Conservation (phyloP, 2,329 filamentous ascomycete genomes). For the Simplicillium sp. region DNA sequence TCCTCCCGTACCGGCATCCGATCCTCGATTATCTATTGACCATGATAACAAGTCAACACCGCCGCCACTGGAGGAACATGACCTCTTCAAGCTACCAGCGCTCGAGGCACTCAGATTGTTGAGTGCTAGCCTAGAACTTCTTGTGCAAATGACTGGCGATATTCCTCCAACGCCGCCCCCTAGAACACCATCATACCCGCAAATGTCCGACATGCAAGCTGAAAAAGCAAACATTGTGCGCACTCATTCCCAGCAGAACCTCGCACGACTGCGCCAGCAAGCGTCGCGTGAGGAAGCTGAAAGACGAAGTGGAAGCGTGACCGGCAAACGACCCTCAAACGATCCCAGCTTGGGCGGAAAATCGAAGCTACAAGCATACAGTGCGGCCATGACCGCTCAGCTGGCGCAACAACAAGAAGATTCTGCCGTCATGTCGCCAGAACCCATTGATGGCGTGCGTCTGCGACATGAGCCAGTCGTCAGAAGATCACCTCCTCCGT, state of each 20-base stretch:
- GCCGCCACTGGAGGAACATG: conserved; percentile 14
- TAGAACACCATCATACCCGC: conserved; percentile 52
- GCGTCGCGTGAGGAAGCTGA: conserved; percentile 20
- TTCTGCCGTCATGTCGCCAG: conserved; percentile 6
- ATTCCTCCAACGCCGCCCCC: conserved; percentile 71
- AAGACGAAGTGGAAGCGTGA: conserved; percentile 2
- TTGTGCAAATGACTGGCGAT: conserved; percentile 67
- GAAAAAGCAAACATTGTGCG: conserved; percentile 53
- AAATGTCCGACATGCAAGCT: conserved; percentile 53
- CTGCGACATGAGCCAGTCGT: conserved; percentile 26
- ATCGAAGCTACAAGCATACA: conserved; percentile 16
- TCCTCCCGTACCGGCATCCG: neutral
- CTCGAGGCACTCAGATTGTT: conserved; percentile 71
- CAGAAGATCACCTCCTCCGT: conserved; percentile 16
- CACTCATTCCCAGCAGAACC: conserved; percentile 45
- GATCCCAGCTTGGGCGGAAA: conserved; percentile 3
- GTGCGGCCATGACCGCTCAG: conserved; percentile 15
- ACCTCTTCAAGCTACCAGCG: conserved; percentile 65
- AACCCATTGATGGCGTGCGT: conserved; percentile 45
- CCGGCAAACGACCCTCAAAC: conserved; percentile 5
- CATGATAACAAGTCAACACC: neutral
- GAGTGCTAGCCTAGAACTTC: conserved; percentile 59
- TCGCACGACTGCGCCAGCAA: conserved; percentile 33
- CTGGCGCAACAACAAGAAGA: conserved; percentile 15
- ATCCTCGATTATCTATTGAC: neutral